These are phyloP conservation scores for Talaromyces trachyspermus DNA, from an alignment of 495 filamentous ascomycete genomes.

Conservation along the genomic window DNA sequence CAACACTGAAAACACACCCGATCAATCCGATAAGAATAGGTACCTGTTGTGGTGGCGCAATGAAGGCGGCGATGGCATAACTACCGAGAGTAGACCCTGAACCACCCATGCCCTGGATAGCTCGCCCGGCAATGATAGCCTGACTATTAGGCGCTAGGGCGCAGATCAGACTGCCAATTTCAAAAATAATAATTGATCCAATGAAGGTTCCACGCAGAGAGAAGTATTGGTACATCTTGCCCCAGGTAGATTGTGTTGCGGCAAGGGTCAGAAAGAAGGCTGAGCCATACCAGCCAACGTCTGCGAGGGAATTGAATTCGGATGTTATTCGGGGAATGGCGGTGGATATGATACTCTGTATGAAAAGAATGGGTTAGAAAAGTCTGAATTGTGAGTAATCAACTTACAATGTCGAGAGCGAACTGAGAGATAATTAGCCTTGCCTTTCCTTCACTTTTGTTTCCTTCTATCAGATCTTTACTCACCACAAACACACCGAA, in stretches of 20 bases:
- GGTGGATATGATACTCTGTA: neutral
- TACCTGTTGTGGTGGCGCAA: constrained; percentile 3
- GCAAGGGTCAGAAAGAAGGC: constrained; percentile 61
- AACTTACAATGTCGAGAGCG: neutral
- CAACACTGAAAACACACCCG: constrained; percentile 29
- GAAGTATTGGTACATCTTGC: constrained; percentile 47
- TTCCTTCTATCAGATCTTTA: neutral
- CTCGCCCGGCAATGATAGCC: constrained; percentile 62
- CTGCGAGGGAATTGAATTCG: constrained; percentile 54
- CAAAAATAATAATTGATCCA: constrained; percentile 51
- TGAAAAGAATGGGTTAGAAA: neutral
- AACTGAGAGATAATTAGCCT: neutral
- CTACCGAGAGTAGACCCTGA: constrained; percentile 26
- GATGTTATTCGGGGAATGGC: constrained; percentile 53
- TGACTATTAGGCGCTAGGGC: constrained; percentile 54
- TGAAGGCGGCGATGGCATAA: constrained; percentile 52
- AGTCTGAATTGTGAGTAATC: neutral
- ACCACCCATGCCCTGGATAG: constrained; percentile 60
- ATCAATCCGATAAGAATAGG: constrained; percentile 42
- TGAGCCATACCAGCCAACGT: constrained; percentile 60
- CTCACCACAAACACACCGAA: constrained; percentile 1
- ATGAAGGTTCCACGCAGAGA: constrained; percentile 49
- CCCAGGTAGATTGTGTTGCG: constrained; percentile 45
- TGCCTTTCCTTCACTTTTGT: neutral
- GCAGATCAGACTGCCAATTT: constrained; percentile 59